phyloP scores from a whole-genome alignment of 2,329 filamentous ascomycete genomes.

The Ambrosiella cleistominuta region DNA sequence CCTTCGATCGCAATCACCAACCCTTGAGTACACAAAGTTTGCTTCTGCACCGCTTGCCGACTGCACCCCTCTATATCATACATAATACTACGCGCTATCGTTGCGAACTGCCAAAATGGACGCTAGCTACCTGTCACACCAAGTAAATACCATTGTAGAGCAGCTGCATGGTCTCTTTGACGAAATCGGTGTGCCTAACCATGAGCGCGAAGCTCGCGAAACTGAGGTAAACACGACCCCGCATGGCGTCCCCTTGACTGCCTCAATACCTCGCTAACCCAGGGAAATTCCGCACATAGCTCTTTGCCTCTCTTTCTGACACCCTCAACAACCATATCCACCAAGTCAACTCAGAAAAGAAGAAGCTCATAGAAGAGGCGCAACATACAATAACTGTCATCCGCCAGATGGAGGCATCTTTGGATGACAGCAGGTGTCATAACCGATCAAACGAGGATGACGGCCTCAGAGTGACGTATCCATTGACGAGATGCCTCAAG shows the following conservation, averaged over 20 bases:
- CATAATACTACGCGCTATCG: not conserved
- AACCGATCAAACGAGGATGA: slow-evolving; percentile 49
- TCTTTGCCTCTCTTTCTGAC: slow-evolving; percentile 82
- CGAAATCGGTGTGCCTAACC: slow-evolving; percentile 84
- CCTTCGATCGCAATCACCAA: not conserved
- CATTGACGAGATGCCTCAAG: slow-evolving; percentile 63
- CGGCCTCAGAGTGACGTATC: slow-evolving; percentile 62
- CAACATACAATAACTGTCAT: slow-evolving; percentile 71
- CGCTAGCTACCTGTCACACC: slow-evolving; percentile 79
- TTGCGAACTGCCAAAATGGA: slow-evolving; percentile 36
- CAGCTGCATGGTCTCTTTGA: slow-evolving; percentile 92
- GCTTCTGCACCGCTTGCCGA: not conserved
- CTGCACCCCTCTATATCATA: not conserved
- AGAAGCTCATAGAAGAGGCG: slow-evolving; percentile 76
- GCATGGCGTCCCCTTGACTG: not conserved
- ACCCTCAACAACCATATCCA: slow-evolving; percentile 81
- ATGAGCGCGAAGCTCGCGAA: slow-evolving; percentile 82
- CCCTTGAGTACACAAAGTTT: not conserved
- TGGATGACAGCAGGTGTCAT: slow-evolving; percentile 56
- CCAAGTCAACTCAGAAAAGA: slow-evolving; percentile 72
- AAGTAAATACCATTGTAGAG: slow-evolving; percentile 84
- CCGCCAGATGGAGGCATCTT: slow-evolving; percentile 79
- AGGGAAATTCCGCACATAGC: slow-evolving; percentile 29
- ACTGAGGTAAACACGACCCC: slow-evolving; percentile 48
- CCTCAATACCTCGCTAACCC: not conserved